phyloP scores from a whole-genome alignment of 2,329 filamentous ascomycete species.

The Anisogramma anomala region DNA sequence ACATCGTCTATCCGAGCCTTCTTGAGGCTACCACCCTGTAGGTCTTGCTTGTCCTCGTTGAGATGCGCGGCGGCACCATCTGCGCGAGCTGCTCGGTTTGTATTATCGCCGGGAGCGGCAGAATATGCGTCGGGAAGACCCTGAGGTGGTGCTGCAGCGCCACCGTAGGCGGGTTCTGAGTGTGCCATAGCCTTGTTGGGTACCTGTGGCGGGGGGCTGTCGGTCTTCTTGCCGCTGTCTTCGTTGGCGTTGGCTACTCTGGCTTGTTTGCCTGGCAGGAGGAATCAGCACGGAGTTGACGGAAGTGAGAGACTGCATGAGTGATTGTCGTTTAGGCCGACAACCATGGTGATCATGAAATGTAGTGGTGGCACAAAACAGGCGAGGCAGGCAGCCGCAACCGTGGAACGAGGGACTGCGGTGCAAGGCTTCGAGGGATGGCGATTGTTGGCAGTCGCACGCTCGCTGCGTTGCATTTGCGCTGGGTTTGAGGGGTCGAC shows the following conservation, averaged over 20 bases:
- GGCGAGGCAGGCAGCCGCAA: neutral
- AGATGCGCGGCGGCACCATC: slow-evolving; percentile 53
- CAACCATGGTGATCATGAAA: neutral
- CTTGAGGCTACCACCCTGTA: slow-evolving; percentile 22
- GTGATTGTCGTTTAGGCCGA: neutral
- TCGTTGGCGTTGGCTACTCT: slow-evolving; percentile 60
- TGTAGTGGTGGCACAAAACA: neutral
- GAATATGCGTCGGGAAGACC: slow-evolving; percentile 46
- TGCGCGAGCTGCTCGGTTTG: slow-evolving; percentile 58
- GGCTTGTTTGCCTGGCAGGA: slow-evolving; percentile 66
- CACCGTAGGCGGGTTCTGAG: slow-evolving; percentile 32
- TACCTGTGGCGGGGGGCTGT: slow-evolving; percentile 37
- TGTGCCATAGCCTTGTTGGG: slow-evolving; percentile 38
- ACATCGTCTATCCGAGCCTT: slow-evolving; percentile 50
- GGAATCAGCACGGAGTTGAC: slow-evolving; percentile 21
- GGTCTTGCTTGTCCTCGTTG: slow-evolving; percentile 48
- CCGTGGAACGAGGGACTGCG: no score
- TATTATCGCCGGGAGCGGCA: slow-evolving; percentile 43
- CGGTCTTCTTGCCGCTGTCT: slow-evolving; percentile 41
- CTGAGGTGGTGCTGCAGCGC: slow-evolving; percentile 2
- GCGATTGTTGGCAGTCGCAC: no score
- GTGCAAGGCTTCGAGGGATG: neutral
- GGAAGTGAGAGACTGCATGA: neutral
- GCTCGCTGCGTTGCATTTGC: no score
- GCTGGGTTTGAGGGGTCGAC: no score